A percentile compares a stretch with the other conserved stretches of the same genome.
phyloP scores from a whole-genome alignment of 768 basidiomycete genomes.

The Tylopilus balloui region DNA sequence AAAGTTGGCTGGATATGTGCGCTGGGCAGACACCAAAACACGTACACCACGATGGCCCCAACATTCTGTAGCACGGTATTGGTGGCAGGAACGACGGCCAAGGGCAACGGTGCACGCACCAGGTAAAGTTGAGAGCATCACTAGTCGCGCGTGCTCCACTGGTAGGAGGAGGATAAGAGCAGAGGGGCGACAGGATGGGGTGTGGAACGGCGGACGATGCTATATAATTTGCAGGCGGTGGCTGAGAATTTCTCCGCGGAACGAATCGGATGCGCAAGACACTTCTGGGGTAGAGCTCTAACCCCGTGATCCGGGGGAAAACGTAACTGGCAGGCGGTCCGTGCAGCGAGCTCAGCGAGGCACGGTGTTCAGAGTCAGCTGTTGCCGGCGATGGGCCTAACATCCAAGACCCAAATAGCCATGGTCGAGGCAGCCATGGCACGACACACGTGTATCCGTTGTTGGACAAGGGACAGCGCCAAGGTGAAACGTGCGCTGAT shows the following conservation, averaged over 20 bases:
- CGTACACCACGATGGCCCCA: constrained; percentile 72
- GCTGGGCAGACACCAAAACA: constrained; percentile 33
- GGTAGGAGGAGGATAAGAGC: constrained; percentile 2
- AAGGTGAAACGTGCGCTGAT: neutral
- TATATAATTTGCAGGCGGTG: constrained; percentile 25
- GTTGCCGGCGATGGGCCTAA: too few relatives aligned
- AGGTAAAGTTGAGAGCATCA: constrained; percentile 25
- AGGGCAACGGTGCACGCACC: constrained; percentile 16
- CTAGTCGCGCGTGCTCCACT: constrained; percentile 10
- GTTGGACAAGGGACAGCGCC: neutral
- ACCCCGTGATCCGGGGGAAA: neutral
- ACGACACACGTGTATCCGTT: neutral
- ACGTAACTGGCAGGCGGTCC: constrained; percentile 9
- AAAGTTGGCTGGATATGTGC: neutral
- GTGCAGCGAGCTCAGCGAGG: too few relatives aligned
- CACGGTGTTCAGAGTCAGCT: too few relatives aligned
- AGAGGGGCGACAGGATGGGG: neutral
- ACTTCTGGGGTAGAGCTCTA: neutral
- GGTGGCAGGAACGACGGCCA: neutral
- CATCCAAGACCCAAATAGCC: too few relatives aligned
- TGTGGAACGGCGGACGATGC: constrained; percentile 1
- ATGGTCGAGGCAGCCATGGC: too few relatives aligned
- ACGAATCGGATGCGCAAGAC: constrained; percentile 1
- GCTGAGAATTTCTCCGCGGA: constrained; percentile 21
- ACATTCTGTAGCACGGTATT: constrained; percentile 49